Evolutionary conservation across 305 asterid species (phyloP).

Genomic region (Rubia peregrina): DNA sequence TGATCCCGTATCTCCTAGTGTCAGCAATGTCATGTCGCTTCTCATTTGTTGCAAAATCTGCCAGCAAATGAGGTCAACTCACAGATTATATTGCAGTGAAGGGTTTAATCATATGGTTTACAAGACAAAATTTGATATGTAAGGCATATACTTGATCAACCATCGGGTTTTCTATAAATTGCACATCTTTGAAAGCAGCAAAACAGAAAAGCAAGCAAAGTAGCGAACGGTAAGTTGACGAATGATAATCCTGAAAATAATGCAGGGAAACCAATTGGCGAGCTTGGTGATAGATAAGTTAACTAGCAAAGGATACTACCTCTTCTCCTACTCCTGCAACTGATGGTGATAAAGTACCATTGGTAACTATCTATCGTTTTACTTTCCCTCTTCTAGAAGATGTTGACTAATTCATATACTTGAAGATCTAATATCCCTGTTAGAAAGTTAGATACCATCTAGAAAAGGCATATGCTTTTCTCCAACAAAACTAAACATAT

Average conservation of each 20-base stretch:
- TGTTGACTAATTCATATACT: not conserved
- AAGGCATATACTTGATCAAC: not conserved
- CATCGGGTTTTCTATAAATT: not conserved
- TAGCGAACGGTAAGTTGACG: not conserved
- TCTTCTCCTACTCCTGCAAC: not conserved
- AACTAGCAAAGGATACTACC: not conserved
- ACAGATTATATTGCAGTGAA: not conserved
- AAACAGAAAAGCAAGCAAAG: not conserved
- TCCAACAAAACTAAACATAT: not conserved
- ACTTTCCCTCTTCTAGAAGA: not conserved
- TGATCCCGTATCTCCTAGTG: conserved; percentile 66
- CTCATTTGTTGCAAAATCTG: conserved; percentile 96
- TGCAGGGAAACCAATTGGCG: not conserved
- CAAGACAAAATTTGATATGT: not conserved
- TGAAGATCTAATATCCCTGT: not conserved
- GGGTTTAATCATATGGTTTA: not conserved
- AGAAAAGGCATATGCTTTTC: not conserved
- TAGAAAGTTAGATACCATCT: not conserved
- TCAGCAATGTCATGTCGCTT: conserved; percentile 62
- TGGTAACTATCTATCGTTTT: no score
- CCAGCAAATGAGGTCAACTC: conserved; percentile 17
- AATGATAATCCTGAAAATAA: not conserved
- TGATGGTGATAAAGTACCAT: not conserved
- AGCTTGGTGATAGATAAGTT: not conserved
- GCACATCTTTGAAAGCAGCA: not conserved